Base-by-base conservation (phyloP, 768 basidiomycete species). In the Hypholoma fasciculare region DNA sequence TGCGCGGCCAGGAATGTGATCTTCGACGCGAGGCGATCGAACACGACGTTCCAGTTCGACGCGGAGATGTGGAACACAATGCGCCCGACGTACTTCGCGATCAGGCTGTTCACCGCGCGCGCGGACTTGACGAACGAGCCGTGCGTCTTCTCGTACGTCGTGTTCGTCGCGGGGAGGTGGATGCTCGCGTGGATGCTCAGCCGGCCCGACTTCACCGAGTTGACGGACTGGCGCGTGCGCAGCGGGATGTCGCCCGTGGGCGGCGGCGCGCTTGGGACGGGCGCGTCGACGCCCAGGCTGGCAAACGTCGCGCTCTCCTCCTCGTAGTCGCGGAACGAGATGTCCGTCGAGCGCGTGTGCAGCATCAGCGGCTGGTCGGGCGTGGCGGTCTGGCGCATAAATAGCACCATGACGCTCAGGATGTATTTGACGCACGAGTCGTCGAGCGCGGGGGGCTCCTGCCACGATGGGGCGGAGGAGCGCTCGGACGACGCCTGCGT, bases 61-160 rank as follows among this genome's bases (percentile, higher is more conserved):
- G 90, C 88, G 2, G 94, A 94, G 16, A 98, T 80, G 67, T 89
- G 88, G 67, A 90, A 94, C 26, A 96, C 82, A 60, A 96, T 86
- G 49, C 88, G 84, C 11, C 90, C 89, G 19, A 89, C 82, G 63
- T 82, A 91, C 67, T 87, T 86, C 53, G 83, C 80, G 59, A 92
- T 86, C 23, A 89, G 75, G 19, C 77, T 74, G 60, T 83, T 86
- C 51, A 92, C 76, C 7, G 85, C 77, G 53, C 77, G 68, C 0
- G 81, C 67, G 0, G 84, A 85, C 56, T 79, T 81, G 37, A 85
- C 73, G 16, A 87, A 75, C 14, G 84, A 82, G 71, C 83, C 79
- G 47, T 85, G 82, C 1, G 88, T 89, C 65, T 76, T 82, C 69
- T 89, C 86, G 61, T 88, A 88, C 59, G 73, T 70, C 49, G 74